Percentiles rank a stretch among this genome's conserved stretches.
phyloP scores from a whole-genome alignment of 495 filamentous ascomycete species.

The Eremomyces bilateralis region DNA sequence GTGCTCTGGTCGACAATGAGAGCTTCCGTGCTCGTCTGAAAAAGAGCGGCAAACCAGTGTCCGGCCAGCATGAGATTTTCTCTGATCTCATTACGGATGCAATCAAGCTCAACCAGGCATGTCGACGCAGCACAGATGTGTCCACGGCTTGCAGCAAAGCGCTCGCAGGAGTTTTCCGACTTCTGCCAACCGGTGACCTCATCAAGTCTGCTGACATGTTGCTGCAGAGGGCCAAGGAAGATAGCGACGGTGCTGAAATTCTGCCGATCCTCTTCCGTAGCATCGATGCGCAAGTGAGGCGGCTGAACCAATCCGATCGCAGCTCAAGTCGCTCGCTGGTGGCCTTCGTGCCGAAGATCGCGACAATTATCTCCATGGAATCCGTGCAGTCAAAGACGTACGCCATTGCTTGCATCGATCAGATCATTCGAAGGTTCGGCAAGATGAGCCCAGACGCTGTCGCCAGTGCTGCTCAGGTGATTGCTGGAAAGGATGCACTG shows the following conservation, averaged over 20 bases:
- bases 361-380: too few relatives aligned
- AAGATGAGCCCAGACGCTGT: constrained; percentile 57
- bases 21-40: constrained; percentile 8
- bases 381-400: constrained; percentile 53
- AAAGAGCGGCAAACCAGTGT: constrained; percentile 4
- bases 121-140: constrained; percentile 13
- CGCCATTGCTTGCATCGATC: constrained; percentile 69
- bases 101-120: constrained; percentile 11
- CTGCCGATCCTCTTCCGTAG: too few relatives aligned
- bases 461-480: constrained; percentile 39
- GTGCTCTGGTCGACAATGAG: constrained; percentile 31
- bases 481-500: constrained; percentile 56
- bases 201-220: constrained; percentile 62
- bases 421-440: constrained; percentile 77
- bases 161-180: constrained; percentile 48
- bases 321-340: too few relatives aligned
- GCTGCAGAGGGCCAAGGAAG: constrained; percentile 32
- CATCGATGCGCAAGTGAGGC: too few relatives aligned
- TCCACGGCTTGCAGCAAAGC: constrained; percentile 43
- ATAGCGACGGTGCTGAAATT: too few relatives aligned
- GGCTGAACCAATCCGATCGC: too few relatives aligned
- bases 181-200: constrained; percentile 66
- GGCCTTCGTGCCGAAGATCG: too few relatives aligned
- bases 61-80: constrained; percentile 10
- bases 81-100: constrained; percentile 33